Percentiles rank a stretch among this genome's conserved stretches.
Evolutionary conservation across 1,284 basidiomycete species (phyloP).

Genomic region (Lentinula novae-zelandiae): DNA sequence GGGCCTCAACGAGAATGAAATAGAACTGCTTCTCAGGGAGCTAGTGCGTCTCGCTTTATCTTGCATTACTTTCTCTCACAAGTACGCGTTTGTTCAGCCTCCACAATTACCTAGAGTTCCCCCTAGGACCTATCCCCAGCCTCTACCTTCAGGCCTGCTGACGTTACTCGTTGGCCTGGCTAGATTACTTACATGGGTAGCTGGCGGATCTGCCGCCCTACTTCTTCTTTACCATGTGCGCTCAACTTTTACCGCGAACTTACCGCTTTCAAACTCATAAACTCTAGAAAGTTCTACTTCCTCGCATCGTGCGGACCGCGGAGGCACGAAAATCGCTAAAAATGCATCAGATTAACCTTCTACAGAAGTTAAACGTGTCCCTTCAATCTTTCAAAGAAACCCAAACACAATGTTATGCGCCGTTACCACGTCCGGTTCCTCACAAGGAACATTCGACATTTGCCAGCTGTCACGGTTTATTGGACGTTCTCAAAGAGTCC

Average conservation of each 20-base stretch:
- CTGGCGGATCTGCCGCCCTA: slow-evolving; percentile 56
- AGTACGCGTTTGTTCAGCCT: slow-evolving; percentile 33
- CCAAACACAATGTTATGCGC: slow-evolving; percentile 49
- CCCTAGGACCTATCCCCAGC: slow-evolving; percentile 69
- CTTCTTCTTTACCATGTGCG: slow-evolving; percentile 63
- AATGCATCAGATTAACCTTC: slow-evolving; percentile 52
- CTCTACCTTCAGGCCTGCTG: slow-evolving; percentile 66
- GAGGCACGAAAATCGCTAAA: slow-evolving; percentile 58
- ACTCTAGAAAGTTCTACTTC: slow-evolving; percentile 60
- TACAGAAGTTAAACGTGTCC: slow-evolving; percentile 51
- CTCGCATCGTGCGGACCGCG: slow-evolving; percentile 54
- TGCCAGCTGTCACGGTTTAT: slow-evolving; percentile 40
- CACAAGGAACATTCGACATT: slow-evolving; percentile 48
- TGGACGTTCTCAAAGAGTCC: slow-evolving; percentile 37
- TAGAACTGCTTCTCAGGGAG: slow-evolving; percentile 55
- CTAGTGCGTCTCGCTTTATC: slow-evolving; percentile 35
- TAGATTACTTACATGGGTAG: slow-evolving; percentile 64
- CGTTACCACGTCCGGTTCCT: slow-evolving; percentile 49
- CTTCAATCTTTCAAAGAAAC: slow-evolving; percentile 46
- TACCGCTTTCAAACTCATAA: background rate
- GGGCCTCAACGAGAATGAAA: slow-evolving; percentile 59
- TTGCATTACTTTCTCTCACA: slow-evolving; percentile 1
- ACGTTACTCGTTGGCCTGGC: slow-evolving; percentile 55
- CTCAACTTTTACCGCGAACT: slow-evolving; percentile 4
- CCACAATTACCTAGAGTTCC: slow-evolving; percentile 52